Evolutionary conservation across 331 rosid species (phyloP).

Genomic region (Dryas integrifolia): DNA sequence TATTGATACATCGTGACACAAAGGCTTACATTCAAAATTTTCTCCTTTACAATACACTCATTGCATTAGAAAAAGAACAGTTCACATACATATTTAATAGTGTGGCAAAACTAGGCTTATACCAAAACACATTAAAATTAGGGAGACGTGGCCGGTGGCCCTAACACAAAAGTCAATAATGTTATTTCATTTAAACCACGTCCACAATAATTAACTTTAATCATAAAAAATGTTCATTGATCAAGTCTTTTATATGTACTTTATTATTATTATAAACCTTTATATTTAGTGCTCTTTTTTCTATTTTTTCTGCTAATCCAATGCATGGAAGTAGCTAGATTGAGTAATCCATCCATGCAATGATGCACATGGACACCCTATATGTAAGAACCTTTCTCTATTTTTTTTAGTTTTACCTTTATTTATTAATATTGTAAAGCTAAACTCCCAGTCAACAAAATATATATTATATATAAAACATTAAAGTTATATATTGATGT

Average conservation of each 20-base stretch:
- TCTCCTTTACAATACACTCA: too few relatives aligned
- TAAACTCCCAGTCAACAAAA: too few relatives aligned
- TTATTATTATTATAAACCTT: neutral
- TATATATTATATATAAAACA: too few relatives aligned
- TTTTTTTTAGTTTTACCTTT: neutral
- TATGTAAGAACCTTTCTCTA: conserved; percentile 6
- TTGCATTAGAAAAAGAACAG: neutral
- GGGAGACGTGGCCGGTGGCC: neutral
- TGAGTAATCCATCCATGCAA: conserved; percentile 8
- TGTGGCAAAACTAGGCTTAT: conserved; percentile 9
- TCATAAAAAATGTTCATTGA: neutral
- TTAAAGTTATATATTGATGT: too few relatives aligned
- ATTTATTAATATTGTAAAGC: neutral
- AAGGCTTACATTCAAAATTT: neutral
- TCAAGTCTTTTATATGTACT: too few relatives aligned
- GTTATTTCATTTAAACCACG: neutral
- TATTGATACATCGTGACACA: neutral
- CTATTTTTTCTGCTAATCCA: conserved; percentile 11
- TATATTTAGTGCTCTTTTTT: neutral
- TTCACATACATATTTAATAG: neutral
- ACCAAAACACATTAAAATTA: neutral
- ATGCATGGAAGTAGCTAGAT: conserved; percentile 14
- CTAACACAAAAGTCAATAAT: neutral
- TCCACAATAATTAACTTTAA: neutral
- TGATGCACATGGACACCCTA: conserved; percentile 23